These are phyloP conservation scores for Cinnamomum micranthum DNA, from an alignment of 164 flowering plant species.

Conservation along the genomic window DNA sequence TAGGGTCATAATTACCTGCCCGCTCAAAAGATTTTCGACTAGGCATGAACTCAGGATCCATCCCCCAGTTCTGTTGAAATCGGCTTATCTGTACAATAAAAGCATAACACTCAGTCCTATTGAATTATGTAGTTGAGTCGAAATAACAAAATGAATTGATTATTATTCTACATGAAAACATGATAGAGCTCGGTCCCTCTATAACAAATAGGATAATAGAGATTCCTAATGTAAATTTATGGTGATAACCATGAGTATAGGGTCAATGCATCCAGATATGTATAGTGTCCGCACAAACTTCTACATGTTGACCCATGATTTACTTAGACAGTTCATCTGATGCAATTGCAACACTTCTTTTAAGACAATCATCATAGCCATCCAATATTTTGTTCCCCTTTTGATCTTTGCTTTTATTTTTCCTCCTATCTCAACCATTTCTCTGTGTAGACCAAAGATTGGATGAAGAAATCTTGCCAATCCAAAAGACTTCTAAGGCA, in stretches of 20 bases:
- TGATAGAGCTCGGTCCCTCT: background rate
- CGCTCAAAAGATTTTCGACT: constrained; percentile 90
- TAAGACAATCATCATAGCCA: background rate
- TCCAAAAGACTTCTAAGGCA: background rate
- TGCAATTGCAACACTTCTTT: background rate
- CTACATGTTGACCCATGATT: background rate
- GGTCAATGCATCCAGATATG: background rate
- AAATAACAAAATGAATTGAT: too few species aligned
- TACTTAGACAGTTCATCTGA: background rate
- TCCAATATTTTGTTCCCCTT: background rate
- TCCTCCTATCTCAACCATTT: too few species aligned
- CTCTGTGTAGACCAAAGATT: background rate
- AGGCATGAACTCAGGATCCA: constrained; percentile 89
- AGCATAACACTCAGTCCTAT: background rate
- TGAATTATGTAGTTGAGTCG: background rate
- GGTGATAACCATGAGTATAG: background rate
- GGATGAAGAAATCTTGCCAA: background rate
- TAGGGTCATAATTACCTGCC: constrained; percentile 54
- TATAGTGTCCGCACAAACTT: background rate
- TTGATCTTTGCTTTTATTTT: background rate
- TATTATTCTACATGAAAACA: background rate
- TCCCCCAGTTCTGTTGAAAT: constrained; percentile 89
- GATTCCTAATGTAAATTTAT: background rate
- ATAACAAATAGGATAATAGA: too few species aligned
- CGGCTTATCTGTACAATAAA: constrained; percentile 46